Base-by-base conservation (phyloP, 441 rosid species). In the Pelargonium myrrhifolium region DNA sequence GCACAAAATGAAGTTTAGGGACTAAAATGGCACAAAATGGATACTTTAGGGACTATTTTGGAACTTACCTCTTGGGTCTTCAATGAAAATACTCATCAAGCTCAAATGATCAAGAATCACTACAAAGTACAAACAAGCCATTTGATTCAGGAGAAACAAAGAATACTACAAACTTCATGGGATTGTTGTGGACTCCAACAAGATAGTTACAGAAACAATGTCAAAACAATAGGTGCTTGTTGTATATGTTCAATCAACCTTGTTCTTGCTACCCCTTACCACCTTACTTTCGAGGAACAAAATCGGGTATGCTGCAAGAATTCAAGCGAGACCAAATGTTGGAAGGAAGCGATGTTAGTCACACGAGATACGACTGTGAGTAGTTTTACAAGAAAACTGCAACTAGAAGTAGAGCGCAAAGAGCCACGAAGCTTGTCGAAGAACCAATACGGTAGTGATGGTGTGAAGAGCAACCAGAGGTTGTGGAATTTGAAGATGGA, bases 401-500 rank as follows among this genome's bases (percentile, higher is more conserved):
- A 68, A 70, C 69, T 43, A 70, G 43, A 65, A 88, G 75, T 64
- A 83, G 58, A 75, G 76, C 47, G 35, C 81, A 71, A 9, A 84
- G 40, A 58, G 78, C 70, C 81, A 88, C 77, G 22, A 85, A 86
- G 84, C 81, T 74, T 71, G 80, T 79, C 55, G 82, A 73, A 26
- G 79, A 76, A 72, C 76, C 76, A 40, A 55, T 71, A 55, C 64
- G 64, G 37, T 73, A 68, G 67, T 74, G 24, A 72, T 75, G 65
- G 45, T 60, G 67, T 40, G 80, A 59, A 63, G 72, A 18, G 71
- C 84, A 77, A 58, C 86, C 90, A 2, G 96, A 88, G 61, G 72
- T 80, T 2, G 96, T 80, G 4, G 96, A 79, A 74, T 92, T 88
- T 18, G 94, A 78, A 0, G 96, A 93, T 20, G 99, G 97, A 3